Evolutionary conservation across 805 yeast species (phyloP), one percentile per base, ranked within the genome.

Genomic region (Starmerella apis): DNA sequence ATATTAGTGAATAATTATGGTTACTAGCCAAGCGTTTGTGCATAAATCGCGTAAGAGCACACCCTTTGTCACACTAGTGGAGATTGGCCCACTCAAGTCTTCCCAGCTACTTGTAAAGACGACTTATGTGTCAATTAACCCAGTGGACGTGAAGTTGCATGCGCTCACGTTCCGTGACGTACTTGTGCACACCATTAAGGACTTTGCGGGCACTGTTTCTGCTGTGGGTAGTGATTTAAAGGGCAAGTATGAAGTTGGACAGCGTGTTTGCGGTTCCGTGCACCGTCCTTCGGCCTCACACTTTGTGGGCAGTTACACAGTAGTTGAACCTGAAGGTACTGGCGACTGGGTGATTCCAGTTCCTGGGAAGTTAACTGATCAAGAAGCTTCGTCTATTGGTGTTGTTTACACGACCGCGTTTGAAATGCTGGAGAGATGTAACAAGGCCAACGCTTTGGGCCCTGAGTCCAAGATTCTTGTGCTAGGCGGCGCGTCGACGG

Each of bases 401-500:
- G 64, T 81, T 55, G 81, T 76, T 1, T 76, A 73, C 56, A 77
- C 78, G 20, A 81, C 94, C 3, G 87, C 88, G 2, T 71, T 60
- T 55, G 60, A 69, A 48, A 59, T 71, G 37, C 62, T 73, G 27
- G 61, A 63, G n/a, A 51, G 59, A 6, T 68, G 70, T 50, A 33
- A 35, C 23, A 8, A 9, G 20, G 33, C 19, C 22, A 30, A 38
- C 36, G 35, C 27, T 30, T 65, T 75, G 19, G 68, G 67, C 33
- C 68, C 69, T 10, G 68, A 69, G 9, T 68, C 77, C 4, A 74
- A 32, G 16, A 75, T 82, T 3, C 69, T 83, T 43, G 71, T 86
- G 23, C 67, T 83, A 42, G 95, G 95, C 31, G 92, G 83, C 25
- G 79, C 83, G 13, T 80, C 94, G 1, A 65, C 82, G 11, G 87